A percentile compares a stretch with the other conserved stretches of the same genome.
These are phyloP conservation scores for Cantharellus cinnabarinus DNA, from an alignment of 768 basidiomycete species.

Conservation along the genomic window DNA sequence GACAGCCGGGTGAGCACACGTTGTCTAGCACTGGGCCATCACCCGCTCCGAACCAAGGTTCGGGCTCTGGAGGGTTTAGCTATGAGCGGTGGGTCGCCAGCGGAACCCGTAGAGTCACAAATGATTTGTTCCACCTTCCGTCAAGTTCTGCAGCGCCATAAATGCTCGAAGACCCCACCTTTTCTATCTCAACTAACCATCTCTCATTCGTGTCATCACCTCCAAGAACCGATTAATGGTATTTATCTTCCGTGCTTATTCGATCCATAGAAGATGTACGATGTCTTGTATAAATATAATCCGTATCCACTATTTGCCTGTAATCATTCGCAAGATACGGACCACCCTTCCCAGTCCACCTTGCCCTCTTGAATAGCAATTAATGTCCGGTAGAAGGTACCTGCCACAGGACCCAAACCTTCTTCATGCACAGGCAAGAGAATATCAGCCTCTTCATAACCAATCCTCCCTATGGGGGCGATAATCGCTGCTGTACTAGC, in stretches of 20 bases:
- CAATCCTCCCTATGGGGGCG: conserved; percentile 31
- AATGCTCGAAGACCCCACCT: too few species aligned
- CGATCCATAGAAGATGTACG: too few species aligned
- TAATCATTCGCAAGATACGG: not conserved
- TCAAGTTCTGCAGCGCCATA: too few species aligned
- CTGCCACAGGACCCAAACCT: conserved; percentile 54
- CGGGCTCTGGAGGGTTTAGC: conserved; percentile 17
- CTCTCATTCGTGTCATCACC: too few species aligned
- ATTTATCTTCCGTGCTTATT: too few species aligned
- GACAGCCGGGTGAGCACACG: not conserved
- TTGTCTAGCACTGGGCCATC: not conserved
- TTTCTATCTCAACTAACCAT: too few species aligned
- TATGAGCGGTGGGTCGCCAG: conserved; percentile 26
- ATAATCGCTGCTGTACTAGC: conserved; percentile 35
- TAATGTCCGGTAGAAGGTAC: conserved; percentile 28
- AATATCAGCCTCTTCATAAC: conserved; percentile 36
- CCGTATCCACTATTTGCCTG: too few species aligned
- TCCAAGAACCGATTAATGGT: too few species aligned
- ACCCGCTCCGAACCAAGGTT: conserved; percentile 18
- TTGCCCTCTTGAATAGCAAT: conserved; percentile 50
- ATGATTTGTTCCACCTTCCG: conserved; percentile 3
- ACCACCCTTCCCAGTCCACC: not conserved
- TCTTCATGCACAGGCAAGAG: conserved; percentile 36
- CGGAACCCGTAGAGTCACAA: conserved; percentile 7
- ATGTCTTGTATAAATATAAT: too few species aligned